Base-by-base conservation (phyloP, 768 basidiomycete genomes). In the Baorangia bicolor region DNA sequence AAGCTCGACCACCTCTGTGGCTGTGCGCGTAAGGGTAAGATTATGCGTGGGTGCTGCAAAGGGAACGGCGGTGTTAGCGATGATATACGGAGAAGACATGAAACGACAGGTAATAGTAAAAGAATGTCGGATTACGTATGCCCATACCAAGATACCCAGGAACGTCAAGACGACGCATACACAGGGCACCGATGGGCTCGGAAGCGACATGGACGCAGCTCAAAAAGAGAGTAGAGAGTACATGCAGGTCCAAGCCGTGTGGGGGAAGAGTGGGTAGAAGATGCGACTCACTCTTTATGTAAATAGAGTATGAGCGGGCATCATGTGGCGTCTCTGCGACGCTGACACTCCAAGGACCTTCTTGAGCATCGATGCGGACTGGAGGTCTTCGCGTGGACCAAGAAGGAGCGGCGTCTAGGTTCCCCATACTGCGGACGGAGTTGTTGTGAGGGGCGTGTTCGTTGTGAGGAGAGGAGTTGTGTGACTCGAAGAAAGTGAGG, bases 311-410 rank as follows among this genome's bases (percentile, higher is more conserved):
- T 53, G 70, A 71, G 60, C 79, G 77, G 43, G 84, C 69, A 72
- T 89, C 86, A 69, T 90, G 81, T 23, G 88, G 88, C 49, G 84
- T 87, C 76, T 92, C 90, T 59, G 92, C 92, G 60, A 93, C 90
- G 69, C 88, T 90, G 68, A 94, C 84, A 65, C 84, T 85, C 92
- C 92, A 94, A 23, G 85, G 90, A 14, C 88, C 90, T 66, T 91
- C 89, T 72, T 90, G 84, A 40, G 78, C 78, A 69, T 92, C 88
- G 58, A 86, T 78, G 45, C 88, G 82, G 33, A 84, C 77, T 40
- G 79, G 81, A 53, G 73, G 79, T 66, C 81, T 76, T 61, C 80
- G 71, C 56, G 53, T 71, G 63, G 73, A 69, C 38, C 74, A 70
- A 55, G 74, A 73, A 61, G 76, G 70, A 64, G 73, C 75, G 63